A percentile compares a stretch with the other conserved stretches of the same genome.
phyloP scores from a whole-genome alignment of 2,329 filamentous ascomycete genomes.

The Trichoderma harzianum region DNA sequence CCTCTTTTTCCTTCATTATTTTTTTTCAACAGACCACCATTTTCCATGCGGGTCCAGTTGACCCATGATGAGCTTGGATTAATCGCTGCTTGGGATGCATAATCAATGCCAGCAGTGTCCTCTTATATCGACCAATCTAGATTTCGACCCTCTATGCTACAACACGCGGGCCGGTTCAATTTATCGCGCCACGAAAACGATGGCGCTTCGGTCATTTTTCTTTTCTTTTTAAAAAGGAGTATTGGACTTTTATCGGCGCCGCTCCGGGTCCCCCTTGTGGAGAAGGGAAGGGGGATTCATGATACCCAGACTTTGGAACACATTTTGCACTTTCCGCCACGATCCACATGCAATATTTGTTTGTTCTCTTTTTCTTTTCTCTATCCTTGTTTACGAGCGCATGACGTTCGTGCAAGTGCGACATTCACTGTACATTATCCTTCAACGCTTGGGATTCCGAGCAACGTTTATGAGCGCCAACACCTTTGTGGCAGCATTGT shows the following conservation, averaged over 20 bases:
- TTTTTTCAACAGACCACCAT: not conserved
- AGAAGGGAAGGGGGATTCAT: slow-evolving; percentile 2
- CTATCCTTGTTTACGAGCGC: slow-evolving; percentile 1
- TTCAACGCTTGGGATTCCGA: slow-evolving; percentile 8
- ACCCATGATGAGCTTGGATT: not conserved
- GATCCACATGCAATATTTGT: slow-evolving; percentile 7
- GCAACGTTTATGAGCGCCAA: slow-evolving; percentile 11
- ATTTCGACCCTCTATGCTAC: not conserved
- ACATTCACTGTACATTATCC: slow-evolving; percentile 15
- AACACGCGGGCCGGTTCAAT: slow-evolving; percentile 3
- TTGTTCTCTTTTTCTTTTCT: not conserved
- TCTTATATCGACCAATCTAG: not conserved
- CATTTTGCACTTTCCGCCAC: slow-evolving; percentile 12
- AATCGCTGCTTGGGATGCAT: not conserved
- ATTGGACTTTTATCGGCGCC: slow-evolving; percentile 11
- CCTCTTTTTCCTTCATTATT: not conserved
- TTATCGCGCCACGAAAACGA: not conserved
- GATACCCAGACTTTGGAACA: slow-evolving; percentile 19
- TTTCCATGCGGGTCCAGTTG: not conserved
- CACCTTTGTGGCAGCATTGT: slow-evolving; percentile 15
- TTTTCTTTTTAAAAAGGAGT: not conserved
- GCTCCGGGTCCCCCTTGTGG: slow-evolving; percentile 3
- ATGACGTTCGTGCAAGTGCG: slow-evolving; percentile 2
- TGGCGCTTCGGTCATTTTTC: slow-evolving; percentile 10
- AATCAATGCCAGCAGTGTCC: not conserved